These are phyloP conservation scores for Spathaspora passalidarum DNA, from an alignment of 805 yeast species.

Conservation along the genomic window DNA sequence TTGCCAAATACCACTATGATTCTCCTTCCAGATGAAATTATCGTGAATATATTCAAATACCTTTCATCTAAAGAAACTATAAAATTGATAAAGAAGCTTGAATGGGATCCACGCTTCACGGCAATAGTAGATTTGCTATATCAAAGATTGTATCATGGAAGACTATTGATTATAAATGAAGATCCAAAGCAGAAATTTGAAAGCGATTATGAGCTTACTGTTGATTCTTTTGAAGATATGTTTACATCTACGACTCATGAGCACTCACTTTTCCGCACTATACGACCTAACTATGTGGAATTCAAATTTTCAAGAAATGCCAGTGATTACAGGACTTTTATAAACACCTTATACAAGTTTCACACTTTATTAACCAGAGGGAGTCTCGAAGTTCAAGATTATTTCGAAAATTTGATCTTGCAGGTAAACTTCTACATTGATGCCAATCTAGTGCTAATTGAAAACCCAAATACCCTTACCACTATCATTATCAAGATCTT, in stretches of 20 bases:
- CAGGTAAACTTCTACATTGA: constrained; percentile 23
- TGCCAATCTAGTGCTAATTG: constrained; percentile 25
- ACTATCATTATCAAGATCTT: constrained; percentile 24
- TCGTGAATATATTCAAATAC: constrained; percentile 12
- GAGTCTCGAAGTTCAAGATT: background rate
- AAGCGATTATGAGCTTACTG: constrained; percentile 2
- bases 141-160: constrained; percentile 9
- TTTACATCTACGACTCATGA: background rate
- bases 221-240: constrained; percentile 3
- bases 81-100: constrained; percentile 1
- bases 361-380: background rate
- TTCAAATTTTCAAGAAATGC: constrained; percentile 6
- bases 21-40: constrained; percentile 18
- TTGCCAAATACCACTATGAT: background rate
- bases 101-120: background rate
- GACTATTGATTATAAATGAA: constrained; percentile 6
- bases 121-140: constrained; percentile 2
- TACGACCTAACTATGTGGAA: constrained; percentile 3
- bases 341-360: constrained; percentile 6
- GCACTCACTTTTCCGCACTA: constrained; percentile 2
- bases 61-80: constrained; percentile 14
- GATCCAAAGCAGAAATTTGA: constrained; percentile 3
- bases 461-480: constrained; percentile 30
- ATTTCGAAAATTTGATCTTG: constrained; percentile 7
- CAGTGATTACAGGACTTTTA: constrained; percentile 9